Conservation (phyloP, 2,329 filamentous ascomycete genomes). For the Botrytis galanthina region DNA sequence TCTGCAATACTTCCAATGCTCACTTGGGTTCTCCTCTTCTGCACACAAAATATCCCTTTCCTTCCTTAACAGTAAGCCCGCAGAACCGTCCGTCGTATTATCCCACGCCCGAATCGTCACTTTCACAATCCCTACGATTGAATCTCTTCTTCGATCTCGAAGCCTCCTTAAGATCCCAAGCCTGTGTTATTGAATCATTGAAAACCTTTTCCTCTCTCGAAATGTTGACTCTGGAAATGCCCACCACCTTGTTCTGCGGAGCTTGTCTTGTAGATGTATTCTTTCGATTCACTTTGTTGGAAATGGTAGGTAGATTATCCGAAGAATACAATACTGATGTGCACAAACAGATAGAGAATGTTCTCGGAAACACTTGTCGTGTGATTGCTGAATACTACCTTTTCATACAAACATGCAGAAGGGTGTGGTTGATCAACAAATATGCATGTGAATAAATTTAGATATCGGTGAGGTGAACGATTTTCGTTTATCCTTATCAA, state of each 20-base stretch:
- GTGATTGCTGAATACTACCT: not conserved
- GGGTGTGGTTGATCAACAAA: conserved; percentile 5
- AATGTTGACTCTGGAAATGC: not conserved
- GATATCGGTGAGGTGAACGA: not conserved
- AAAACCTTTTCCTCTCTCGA: not conserved
- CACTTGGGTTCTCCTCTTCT: too few species aligned
- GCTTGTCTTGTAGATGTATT: not conserved
- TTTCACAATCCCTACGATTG: not conserved
- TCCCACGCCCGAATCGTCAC: conserved; percentile 11
- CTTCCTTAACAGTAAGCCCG: not conserved
- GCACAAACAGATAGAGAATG: not conserved
- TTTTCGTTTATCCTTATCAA: not conserved
- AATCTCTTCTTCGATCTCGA: conserved; percentile 8
- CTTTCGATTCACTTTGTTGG: not conserved
- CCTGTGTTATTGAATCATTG: conserved; percentile 18
- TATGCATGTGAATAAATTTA: not conserved
- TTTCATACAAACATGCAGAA: not conserved
- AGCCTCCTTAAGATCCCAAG: not conserved
- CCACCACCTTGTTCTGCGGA: conserved; percentile 10
- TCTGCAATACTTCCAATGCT: not conserved
- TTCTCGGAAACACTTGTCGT: not conserved
- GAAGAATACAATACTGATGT: not conserved
- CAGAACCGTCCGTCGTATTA: not conserved
- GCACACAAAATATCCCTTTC: too few species aligned
- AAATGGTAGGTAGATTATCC: not conserved